Base-by-base conservation (phyloP, 352 stramenopile species). In the Bremia lactucae region DNA sequence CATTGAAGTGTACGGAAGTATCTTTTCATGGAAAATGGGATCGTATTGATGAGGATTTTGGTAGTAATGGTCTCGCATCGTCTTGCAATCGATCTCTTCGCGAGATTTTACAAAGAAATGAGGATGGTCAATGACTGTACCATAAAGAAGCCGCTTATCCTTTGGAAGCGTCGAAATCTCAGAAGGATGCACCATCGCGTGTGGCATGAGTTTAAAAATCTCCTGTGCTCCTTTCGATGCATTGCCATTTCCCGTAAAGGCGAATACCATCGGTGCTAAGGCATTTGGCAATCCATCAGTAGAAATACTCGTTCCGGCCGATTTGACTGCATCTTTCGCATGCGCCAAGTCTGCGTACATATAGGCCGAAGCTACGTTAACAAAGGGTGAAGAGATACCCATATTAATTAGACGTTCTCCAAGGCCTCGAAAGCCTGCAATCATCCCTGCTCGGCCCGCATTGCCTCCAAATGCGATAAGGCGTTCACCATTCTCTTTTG, bases 391-490 rank as follows among this genome's bases (percentile, higher is more conserved):
- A 22, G 83, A 96, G 62, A 87, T 85, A 24, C 87, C 87, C 58
- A 91, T 73, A 52, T 92, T 83, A 45, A 98, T 85, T 13, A 98
- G 72, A 14, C 88, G 84, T 53, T 96, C 80, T 36, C 94, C 94
- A 26, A 97, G 62, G 14, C 85, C 91, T 26, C 94, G 88, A 50
- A 98, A 90, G 22, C 81, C 89, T 20, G 95, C 84, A 51, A 97
- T 81, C 83, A 96, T 97, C 35, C 93, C 94, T 4, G 94, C 94
- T 23, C 90, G 78, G 16, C 94, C 94, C 4, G 93, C 94, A 58
- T 96, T 98, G 37, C 84, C 68, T 15, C 94, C 94, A 55, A 98
- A 98, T 24, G 89, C 87, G 42, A 98, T 95, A 7, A 97, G 55
- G 4, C 87, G 81, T 52, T 81, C 79, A 36, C 76, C 81, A 28